Conservation (phyloP, 495 filamentous ascomycete genomes). For the Podospora bellae-mahoneyi region DNA sequence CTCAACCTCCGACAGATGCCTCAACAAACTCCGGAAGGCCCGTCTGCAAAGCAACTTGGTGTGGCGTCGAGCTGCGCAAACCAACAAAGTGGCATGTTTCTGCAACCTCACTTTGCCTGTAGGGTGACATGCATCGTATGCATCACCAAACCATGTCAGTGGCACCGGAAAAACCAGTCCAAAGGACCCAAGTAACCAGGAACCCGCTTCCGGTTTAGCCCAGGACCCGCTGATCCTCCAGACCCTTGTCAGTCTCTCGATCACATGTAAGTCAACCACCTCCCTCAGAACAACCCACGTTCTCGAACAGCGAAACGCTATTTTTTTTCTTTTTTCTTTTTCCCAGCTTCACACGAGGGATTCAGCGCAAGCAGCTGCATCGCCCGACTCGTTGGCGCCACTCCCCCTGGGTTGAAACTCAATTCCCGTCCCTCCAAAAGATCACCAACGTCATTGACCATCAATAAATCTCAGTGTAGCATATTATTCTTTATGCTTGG, state of each 20-base stretch:
- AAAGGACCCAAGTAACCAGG: not conserved
- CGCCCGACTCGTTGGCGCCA: no score
- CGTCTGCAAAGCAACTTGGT: not conserved
- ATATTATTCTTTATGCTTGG: not conserved
- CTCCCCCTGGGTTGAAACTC: not conserved
- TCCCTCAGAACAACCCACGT: not conserved
- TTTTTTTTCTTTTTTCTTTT: not conserved
- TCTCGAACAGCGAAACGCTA: not conserved
- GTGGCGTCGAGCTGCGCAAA: not conserved
- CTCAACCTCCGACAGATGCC: not conserved
- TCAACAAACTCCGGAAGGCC: not conserved
- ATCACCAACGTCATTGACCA: no score
- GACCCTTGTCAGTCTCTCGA: not conserved
- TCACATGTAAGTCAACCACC: not conserved
- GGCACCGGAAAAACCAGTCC: not conserved
- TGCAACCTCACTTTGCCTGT: not conserved
- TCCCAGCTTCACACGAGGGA: not conserved
- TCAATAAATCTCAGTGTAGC: no score
- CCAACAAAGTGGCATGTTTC: conserved; percentile 1
- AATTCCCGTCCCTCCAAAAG: not conserved
- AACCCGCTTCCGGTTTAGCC: not conserved
- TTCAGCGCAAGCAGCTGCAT: not conserved
- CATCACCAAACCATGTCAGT: not conserved
- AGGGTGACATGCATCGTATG: no score
- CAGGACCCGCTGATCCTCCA: not conserved